Conservation (phyloP, 2,329 filamentous ascomycete genomes). For the Diaporthe citri region DNA sequence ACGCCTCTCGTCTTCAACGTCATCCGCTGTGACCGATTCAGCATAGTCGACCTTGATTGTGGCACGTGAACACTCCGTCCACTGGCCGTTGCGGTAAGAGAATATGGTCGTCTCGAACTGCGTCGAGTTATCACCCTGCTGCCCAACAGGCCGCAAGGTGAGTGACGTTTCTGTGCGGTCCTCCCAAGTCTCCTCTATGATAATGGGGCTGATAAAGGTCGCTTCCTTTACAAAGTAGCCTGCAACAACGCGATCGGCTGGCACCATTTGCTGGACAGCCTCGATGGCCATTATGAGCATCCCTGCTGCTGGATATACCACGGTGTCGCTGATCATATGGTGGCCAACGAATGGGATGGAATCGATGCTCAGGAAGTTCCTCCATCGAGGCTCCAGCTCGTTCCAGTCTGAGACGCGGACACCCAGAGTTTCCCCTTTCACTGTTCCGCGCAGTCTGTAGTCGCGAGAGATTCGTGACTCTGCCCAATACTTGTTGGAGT, state of each 20-base stretch:
- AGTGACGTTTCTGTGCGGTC: constrained; percentile 49
- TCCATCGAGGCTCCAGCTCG: constrained; percentile 52
- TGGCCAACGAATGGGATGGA: constrained; percentile 57
- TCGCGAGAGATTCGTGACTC: constrained; percentile 48
- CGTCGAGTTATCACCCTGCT: constrained; percentile 43
- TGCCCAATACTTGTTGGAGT: constrained; percentile 49
- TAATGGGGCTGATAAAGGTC: constrained; percentile 8
- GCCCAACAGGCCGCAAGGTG: constrained; percentile 46
- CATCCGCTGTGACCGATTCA: constrained; percentile 33
- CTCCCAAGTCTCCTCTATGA: constrained; percentile 44
- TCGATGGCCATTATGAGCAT: constrained; percentile 56
- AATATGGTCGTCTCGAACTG: constrained; percentile 50
- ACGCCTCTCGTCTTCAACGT: not conserved
- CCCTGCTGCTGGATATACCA: constrained; percentile 53
- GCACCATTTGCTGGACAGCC: constrained; percentile 46
- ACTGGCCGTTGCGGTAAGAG: constrained; percentile 44
- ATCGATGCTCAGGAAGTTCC: constrained; percentile 53
- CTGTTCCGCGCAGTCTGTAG: constrained; percentile 44
- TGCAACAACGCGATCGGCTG: not conserved
- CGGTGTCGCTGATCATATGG: constrained; percentile 49
- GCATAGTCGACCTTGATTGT: constrained; percentile 48
- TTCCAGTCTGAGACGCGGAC: constrained; percentile 44
- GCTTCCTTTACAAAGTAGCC: constrained; percentile 16
- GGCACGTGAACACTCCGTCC: constrained; percentile 50
- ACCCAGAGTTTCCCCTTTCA: constrained; percentile 1